A percentile compares a stretch with the other conserved stretches of the same genome.
Conservation (phyloP, 1,284 basidiomycete species). For the Anthracocystis setariae region DNA sequence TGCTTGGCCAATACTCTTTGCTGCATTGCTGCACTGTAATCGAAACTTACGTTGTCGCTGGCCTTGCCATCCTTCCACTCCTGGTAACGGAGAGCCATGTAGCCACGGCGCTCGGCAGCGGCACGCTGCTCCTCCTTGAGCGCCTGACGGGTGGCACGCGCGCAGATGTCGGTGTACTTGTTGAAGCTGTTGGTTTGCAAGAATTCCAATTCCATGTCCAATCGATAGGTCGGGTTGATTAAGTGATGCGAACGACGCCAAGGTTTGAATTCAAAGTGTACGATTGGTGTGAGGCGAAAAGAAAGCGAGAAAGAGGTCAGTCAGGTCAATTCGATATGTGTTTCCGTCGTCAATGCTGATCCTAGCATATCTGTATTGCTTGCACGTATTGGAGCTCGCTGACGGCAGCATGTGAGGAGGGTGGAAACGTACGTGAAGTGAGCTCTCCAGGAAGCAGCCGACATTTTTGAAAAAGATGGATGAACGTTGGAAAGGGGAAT, state of each 20-base stretch:
- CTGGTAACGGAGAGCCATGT: slow-evolving; percentile 68
- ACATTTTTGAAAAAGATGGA: slow-evolving; percentile 38
- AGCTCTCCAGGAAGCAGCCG: slow-evolving; percentile 63
- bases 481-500: slow-evolving; percentile 8
- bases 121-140: slow-evolving; percentile 69
- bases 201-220: too few relatives aligned
- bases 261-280: background rate
- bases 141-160: slow-evolving; percentile 68
- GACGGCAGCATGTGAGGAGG: background rate
- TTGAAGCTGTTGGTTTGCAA: slow-evolving; percentile 66
- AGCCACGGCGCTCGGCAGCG: slow-evolving; percentile 68
- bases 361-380: background rate
- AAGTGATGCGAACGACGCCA: too few relatives aligned
- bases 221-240: too few relatives aligned
- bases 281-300: background rate
- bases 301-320: background rate
- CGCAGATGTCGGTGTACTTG: slow-evolving; percentile 69
- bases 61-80: slow-evolving; percentile 69
- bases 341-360: background rate
- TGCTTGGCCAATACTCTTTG: background rate
- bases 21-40: background rate
- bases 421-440: slow-evolving; percentile 61
- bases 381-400: background rate
- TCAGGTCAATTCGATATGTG: background rate
- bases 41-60: slow-evolving; percentile 63